phyloP scores from a whole-genome alignment of 2,329 filamentous ascomycete genomes.

The Aspergillus terreus region DNA sequence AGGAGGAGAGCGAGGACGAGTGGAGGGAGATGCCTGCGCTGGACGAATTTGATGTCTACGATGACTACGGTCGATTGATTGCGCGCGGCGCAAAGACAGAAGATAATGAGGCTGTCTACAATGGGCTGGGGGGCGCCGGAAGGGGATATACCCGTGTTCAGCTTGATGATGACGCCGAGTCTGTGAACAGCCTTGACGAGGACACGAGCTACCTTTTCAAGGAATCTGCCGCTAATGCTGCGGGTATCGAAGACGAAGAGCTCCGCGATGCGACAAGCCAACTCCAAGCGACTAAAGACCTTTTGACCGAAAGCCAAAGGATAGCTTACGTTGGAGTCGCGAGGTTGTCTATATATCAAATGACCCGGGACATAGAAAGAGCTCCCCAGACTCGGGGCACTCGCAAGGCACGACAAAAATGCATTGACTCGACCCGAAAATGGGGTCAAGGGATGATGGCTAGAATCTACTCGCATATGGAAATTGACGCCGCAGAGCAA shows the following conservation, averaged over 20 bases:
- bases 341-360: conserved; percentile 72
- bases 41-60: conserved; percentile 90
- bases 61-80: conserved; percentile 84
- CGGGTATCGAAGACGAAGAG: conserved; percentile 68
- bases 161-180: conserved; percentile 90
- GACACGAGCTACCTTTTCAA: conserved; percentile 96
- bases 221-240: conserved; percentile 61
- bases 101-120: conserved; percentile 69
- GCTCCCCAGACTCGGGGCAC: conserved; percentile 58
- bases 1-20: conserved; percentile 54
- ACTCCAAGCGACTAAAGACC: conserved; percentile 91
- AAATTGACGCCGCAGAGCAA: conserved; percentile 82
- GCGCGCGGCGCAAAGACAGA: conserved; percentile 72
- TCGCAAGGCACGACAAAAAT: conserved; percentile 68
- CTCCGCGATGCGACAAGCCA: conserved; percentile 82
- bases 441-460: conserved; percentile 99
- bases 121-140: conserved; percentile 77
- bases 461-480: conserved; percentile 91
- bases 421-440: conserved; percentile 80
- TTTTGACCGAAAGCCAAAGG: conserved; percentile 90
- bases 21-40: conserved; percentile 97
- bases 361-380: conserved; percentile 66
- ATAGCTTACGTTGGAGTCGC: conserved; percentile 94
- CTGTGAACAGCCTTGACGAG: conserved; percentile 93
- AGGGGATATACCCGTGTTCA: conserved; percentile 96